Evolutionary conservation across 208 protist genomes (phyloP).

Genomic region (Trypanosomatidae sp.): DNA sequence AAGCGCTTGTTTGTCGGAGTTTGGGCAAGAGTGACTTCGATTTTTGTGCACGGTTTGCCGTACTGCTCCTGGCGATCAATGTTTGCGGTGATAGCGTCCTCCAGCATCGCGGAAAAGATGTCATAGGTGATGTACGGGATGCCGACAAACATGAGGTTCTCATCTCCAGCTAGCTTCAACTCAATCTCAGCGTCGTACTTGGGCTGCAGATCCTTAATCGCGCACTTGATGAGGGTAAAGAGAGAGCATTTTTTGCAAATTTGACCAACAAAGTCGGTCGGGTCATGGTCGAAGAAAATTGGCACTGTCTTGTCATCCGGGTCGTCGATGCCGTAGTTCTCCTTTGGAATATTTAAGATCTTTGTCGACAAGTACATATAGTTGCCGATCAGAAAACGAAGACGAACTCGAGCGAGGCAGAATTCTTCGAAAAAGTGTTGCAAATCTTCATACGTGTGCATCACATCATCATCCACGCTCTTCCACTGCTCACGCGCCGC

Average conservation of each 20-base stretch:
- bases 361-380: slow-evolving; percentile 76
- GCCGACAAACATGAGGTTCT: too few species aligned
- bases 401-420: slow-evolving; percentile 45
- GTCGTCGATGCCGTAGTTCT: slow-evolving; percentile 29
- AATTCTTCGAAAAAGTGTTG: slow-evolving; percentile 62
- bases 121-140: slow-evolving; percentile 74
- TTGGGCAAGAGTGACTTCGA: slow-evolving; percentile 64
- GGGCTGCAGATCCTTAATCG: slow-evolving; percentile 32
- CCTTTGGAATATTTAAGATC: too few species aligned
- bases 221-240: slow-evolving; percentile 40
- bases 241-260: slow-evolving; percentile 70
- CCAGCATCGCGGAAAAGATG: slow-evolving; percentile 67
- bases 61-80: slow-evolving; percentile 45
- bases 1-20: slow-evolving; percentile 41
- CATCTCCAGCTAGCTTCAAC: too few species aligned
- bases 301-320: slow-evolving; percentile 40
- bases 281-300: slow-evolving; percentile 54
- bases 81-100: slow-evolving; percentile 65
- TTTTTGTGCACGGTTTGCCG: slow-evolving; percentile 50
- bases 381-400: slow-evolving; percentile 70
- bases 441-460: slow-evolving; percentile 38
- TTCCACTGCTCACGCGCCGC: slow-evolving; percentile 57
- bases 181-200: slow-evolving; percentile 59
- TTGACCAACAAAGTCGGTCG: slow-evolving; percentile 54
- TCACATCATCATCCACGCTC: slow-evolving; percentile 34